Conservation (phyloP, 73 alveolate species). For the Breviolum minutum region DNA sequence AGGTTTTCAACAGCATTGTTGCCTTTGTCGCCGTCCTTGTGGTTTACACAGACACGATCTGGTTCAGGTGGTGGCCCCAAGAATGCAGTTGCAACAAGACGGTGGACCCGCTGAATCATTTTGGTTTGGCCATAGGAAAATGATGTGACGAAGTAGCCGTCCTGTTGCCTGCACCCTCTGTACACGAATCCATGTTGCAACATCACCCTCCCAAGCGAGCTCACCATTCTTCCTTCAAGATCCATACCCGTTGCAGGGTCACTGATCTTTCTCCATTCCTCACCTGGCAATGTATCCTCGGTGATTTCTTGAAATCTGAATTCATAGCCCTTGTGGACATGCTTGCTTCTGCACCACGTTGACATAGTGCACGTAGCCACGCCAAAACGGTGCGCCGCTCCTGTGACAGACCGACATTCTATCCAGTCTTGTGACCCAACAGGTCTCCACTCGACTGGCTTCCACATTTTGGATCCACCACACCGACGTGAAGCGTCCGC, state of each 20-base stretch:
- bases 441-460: not conserved
- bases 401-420: not conserved
- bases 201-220: not conserved
- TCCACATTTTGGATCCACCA: not conserved
- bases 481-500: not conserved
- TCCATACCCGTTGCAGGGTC: not conserved
- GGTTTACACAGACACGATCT: not conserved
- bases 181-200: not conserved
- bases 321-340: not conserved
- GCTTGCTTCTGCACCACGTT: not conserved
- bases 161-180: not conserved
- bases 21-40: conserved; percentile 18
- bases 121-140: not conserved
- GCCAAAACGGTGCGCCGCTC: not conserved
- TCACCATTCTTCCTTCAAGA: not conserved
- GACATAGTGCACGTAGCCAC: not conserved
- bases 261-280: not conserved
- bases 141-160: not conserved
- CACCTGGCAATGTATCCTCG: not conserved
- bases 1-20: conserved; percentile 53
- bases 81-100: conserved; percentile 51
- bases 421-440: not conserved
- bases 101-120: not conserved
- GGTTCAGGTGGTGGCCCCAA: conserved; percentile 18
- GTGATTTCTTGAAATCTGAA: not conserved